phyloP scores from a whole-genome alignment of 768 basidiomycete species.

The Panellus pusillus region DNA sequence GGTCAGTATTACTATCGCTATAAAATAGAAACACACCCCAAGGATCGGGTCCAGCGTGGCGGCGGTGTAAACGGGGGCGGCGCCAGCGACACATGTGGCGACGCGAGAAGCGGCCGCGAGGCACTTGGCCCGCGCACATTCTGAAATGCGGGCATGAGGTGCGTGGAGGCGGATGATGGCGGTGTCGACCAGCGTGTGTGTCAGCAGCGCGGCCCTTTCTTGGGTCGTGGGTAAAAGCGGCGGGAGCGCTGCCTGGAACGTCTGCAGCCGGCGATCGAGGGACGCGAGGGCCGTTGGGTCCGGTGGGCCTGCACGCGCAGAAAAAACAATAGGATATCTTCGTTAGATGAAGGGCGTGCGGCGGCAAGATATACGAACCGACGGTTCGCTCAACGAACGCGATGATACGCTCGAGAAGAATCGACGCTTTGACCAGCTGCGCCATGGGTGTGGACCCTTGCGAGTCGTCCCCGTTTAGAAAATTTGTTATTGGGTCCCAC shows the following conservation, averaged over 20 bases:
- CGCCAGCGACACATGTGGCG: too few relatives aligned
- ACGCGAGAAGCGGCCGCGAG: too few relatives aligned
- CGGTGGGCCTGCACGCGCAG: not conserved
- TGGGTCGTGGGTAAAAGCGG: not conserved
- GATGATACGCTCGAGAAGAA: conserved; percentile 12
- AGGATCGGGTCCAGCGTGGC: conserved; percentile 3
- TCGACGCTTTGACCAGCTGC: conserved; percentile 8
- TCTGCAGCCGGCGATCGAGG: conserved; percentile 5
- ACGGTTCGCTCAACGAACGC: not conserved
- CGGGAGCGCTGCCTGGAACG: conserved; percentile 12
- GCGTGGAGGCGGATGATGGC: too few relatives aligned
- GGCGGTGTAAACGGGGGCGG: too few relatives aligned
- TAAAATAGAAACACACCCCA: not conserved
- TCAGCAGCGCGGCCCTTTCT: too few relatives aligned
- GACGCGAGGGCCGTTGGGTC: not conserved
- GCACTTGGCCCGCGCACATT: too few relatives aligned
- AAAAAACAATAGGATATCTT: too few relatives aligned
- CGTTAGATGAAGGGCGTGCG: not conserved
- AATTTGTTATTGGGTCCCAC: conserved; percentile 6
- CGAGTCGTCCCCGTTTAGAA: conserved; percentile 12
- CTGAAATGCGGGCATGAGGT: too few relatives aligned
- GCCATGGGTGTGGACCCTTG: conserved; percentile 2
- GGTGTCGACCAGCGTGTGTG: too few relatives aligned
- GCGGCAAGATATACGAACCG: not conserved
- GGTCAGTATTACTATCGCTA: not conserved